Conservation (phyloP, 2,329 filamentous ascomycete genomes). For the Fusarium devonianum region DNA sequence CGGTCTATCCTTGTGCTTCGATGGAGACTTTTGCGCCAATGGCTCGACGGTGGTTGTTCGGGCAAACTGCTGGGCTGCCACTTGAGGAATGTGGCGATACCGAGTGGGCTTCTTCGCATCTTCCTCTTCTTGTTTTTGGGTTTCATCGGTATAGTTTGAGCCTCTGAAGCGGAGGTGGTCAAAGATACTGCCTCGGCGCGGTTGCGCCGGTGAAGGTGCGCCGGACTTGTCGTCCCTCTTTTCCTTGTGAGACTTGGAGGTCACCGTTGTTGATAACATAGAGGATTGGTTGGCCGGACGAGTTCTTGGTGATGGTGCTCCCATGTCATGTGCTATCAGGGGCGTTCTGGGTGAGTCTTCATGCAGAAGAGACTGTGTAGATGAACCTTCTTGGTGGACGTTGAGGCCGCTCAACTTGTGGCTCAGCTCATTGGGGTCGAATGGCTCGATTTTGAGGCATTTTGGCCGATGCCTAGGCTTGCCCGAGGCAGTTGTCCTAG, state of each 20-base stretch:
- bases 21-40: slow-evolving; percentile 44
- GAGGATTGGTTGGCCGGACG: slow-evolving; percentile 5
- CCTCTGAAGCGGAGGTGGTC: slow-evolving; percentile 37
- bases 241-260: slow-evolving; percentile 18
- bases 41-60: slow-evolving; percentile 58
- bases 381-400: slow-evolving; percentile 54
- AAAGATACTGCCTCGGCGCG: slow-evolving; percentile 35
- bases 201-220: slow-evolving; percentile 8
- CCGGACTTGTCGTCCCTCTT: slow-evolving; percentile 17
- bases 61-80: slow-evolving; percentile 63
- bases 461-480: slow-evolving; percentile 36
- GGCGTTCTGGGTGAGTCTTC: slow-evolving; percentile 40
- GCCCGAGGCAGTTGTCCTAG: slow-evolving; percentile 9
- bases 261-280: slow-evolving; percentile 1
- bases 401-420: slow-evolving; percentile 60
- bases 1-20: slow-evolving; percentile 51
- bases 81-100: slow-evolving; percentile 61
- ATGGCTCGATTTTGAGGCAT: slow-evolving; percentile 42
- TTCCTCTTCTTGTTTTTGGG: slow-evolving; percentile 30
- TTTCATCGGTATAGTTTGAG: slow-evolving; percentile 36
- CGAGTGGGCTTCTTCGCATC: slow-evolving; percentile 18
- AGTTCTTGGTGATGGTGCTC: slow-evolving; percentile 18
- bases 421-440: slow-evolving; percentile 64
- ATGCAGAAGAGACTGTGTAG: slow-evolving; percentile 33
- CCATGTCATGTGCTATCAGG: slow-evolving; percentile 16